Conservation (phyloP, 1,284 basidiomycete genomes). For the Ceratobasidium sp. region DNA sequence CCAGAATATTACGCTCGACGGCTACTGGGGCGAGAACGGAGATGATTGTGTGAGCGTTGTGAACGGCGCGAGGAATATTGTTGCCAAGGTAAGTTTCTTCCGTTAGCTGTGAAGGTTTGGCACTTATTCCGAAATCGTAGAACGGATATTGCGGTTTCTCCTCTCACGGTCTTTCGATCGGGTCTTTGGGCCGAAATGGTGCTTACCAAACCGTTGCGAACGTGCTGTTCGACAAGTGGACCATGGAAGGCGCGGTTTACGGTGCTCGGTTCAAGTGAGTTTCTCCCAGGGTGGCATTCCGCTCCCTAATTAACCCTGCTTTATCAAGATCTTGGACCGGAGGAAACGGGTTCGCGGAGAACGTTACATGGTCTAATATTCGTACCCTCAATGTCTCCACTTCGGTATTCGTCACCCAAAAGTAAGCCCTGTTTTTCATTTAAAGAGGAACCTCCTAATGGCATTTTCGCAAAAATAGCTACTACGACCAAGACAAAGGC, state of each 20-base stretch:
- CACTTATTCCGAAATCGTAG: conserved; percentile 2
- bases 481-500: conserved; percentile 50
- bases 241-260: conserved; percentile 65
- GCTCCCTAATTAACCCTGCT: background rate
- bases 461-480: conserved; percentile 27
- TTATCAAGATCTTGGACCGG: conserved; percentile 64
- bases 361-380: conserved; percentile 65
- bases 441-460: conserved; percentile 1
- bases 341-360: conserved; percentile 62
- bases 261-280: conserved; percentile 61
- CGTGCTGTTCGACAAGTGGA: conserved; percentile 63
- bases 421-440: conserved; percentile 53
- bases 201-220: conserved; percentile 59
- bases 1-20: conserved; percentile 63
- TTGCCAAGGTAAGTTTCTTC: conserved; percentile 54
- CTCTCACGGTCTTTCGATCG: conserved; percentile 64
- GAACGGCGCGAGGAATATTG: conserved; percentile 62
- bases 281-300: background rate
- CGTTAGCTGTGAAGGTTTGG: background rate
- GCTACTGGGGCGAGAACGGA: conserved; percentile 64
- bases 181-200: conserved; percentile 62
- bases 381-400: conserved; percentile 61
- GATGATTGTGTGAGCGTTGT: conserved; percentile 66
- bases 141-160: conserved; percentile 65
- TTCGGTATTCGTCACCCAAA: conserved; percentile 65